Base-by-base conservation (phyloP, 2,329 filamentous ascomycete species). In the Ophiostoma sp. region DNA sequence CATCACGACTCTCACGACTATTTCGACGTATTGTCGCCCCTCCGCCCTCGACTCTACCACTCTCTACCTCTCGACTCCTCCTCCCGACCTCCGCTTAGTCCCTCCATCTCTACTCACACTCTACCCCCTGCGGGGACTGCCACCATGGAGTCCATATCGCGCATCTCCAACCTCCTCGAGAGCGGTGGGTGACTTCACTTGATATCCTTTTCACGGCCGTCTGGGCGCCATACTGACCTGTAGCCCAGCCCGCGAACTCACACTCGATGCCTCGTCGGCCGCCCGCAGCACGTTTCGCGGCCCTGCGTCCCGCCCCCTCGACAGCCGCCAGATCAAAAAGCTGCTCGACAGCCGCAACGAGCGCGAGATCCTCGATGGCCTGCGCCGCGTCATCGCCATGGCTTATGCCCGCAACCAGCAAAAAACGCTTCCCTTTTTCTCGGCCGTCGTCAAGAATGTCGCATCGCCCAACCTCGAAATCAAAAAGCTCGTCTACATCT, bases 401-500 rank as follows among this genome's bases (percentile, higher is more conserved):
- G 96, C 97, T 87, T 98, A 97, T 80, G 88, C 88, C 41, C 63
- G 63, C 42, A 44, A 44, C 16, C 42, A 27, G 63, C 91, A 96
- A 77, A 89, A 92, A 73, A 97, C 93, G 69, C 84, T 96, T 2
- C 89, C 91, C 36, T 96, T 94, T 83, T 99, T 99, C 83, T 96
- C 94, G n/a, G 91, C 93, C 38, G 91, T 99, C 68, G 92, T 99
- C 77, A 99, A 99, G 81, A 99, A 98, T 74, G 92, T 97, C 70
- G 94, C 94, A 41, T 97, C 92, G 49, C 90, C 93, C 14, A 97
- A 93, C 75, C 85, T 97, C 74, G 93, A 96, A 75, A 93, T 98
- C 78, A 96, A 97, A 80, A 98, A 98, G 79, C 87, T 99, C 68
- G 95, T 99, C 71, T 99, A 99, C 82, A 96, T 97, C 77, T 99